Percentiles rank a stretch among this genome's conserved stretches.
Conservation (phyloP, 495 filamentous ascomycete species). For the Neurospora sp. region DNA sequence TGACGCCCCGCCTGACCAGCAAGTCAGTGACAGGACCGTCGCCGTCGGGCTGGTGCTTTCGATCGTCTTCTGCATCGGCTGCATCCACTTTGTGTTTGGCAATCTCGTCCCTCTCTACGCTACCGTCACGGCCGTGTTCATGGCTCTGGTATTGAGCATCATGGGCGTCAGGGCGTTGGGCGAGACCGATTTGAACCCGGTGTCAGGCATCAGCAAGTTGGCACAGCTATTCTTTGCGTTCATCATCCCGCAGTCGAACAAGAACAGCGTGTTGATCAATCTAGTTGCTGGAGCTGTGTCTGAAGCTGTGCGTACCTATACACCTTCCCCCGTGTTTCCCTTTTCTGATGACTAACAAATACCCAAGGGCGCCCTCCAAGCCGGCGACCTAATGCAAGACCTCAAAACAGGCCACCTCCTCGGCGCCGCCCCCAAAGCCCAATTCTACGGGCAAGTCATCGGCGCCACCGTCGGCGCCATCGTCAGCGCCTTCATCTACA, state of each 20-base stretch:
- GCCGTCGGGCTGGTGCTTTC: slow-evolving; percentile 64
- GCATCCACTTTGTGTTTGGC: slow-evolving; percentile 73
- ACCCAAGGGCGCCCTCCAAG: slow-evolving; percentile 78
- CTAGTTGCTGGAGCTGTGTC: slow-evolving; percentile 83
- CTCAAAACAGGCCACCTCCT: slow-evolving; percentile 93
- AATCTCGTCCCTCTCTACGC: slow-evolving; percentile 54
- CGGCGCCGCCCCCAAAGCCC: slow-evolving; percentile 82
- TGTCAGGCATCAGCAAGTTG: slow-evolving; percentile 91
- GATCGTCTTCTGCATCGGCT: slow-evolving; percentile 64
- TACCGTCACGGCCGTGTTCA: slow-evolving; percentile 71
- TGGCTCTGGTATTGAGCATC: slow-evolving; percentile 80
- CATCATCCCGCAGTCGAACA: slow-evolving; percentile 61
- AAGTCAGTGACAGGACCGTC: slow-evolving; percentile 64
- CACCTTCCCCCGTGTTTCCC: background rate
- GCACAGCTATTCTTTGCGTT: slow-evolving; percentile 92
- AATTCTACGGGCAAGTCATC: slow-evolving; percentile 94
- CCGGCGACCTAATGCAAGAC: slow-evolving; percentile 96
- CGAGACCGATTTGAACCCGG: slow-evolving; percentile 94
- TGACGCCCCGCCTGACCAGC: slow-evolving; percentile 76
- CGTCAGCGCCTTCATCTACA: slow-evolving; percentile 78
- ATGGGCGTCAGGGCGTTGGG: slow-evolving; percentile 94
- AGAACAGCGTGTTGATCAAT: slow-evolving; percentile 81
- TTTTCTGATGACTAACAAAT: background rate
- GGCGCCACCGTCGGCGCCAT: slow-evolving; percentile 83
- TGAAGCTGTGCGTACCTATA: slow-evolving; percentile 17